Conservation (phyloP, 768 basidiomycete species). For the Serendipita vermifera region DNA sequence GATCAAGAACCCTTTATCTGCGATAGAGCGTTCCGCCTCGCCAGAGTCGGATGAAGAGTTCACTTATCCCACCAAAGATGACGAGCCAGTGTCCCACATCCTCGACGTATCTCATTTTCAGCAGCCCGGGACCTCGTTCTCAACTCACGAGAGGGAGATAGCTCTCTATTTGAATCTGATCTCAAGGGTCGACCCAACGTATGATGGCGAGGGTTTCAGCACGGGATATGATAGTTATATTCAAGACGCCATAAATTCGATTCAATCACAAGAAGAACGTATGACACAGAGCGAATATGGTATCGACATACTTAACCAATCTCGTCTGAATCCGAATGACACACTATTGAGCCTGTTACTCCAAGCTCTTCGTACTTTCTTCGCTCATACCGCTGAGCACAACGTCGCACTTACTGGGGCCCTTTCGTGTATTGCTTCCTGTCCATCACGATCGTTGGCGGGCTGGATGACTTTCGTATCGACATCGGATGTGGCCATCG, state of each 20-base stretch:
- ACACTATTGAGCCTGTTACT: constrained; percentile 59
- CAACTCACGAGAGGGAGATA: constrained; percentile 77
- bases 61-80: constrained; percentile 36
- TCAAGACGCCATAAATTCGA: constrained; percentile 53
- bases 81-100: constrained; percentile 24
- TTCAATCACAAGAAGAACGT: constrained; percentile 40
- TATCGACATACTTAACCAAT: neutral
- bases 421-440: constrained; percentile 65
- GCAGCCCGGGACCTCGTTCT: constrained; percentile 60
- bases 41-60: constrained; percentile 17
- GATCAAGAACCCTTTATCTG: constrained; percentile 12
- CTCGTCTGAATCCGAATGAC: constrained; percentile 66
- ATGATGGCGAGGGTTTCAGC: constrained; percentile 60
- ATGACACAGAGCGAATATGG: constrained; percentile 41
- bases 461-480: constrained; percentile 75
- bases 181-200: constrained; percentile 61
- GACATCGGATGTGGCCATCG: constrained; percentile 9
- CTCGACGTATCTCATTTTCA: constrained; percentile 15
- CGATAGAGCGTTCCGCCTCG: constrained; percentile 18
- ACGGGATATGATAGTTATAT: constrained; percentile 79
- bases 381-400: constrained; percentile 70
- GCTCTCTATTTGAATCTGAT: constrained; percentile 64
- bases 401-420: constrained; percentile 83
- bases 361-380: constrained; percentile 61
- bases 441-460: constrained; percentile 71